phyloP scores from a whole-genome alignment of 2,329 filamentous ascomycete genomes.

The Keithomyces neogunnii region DNA sequence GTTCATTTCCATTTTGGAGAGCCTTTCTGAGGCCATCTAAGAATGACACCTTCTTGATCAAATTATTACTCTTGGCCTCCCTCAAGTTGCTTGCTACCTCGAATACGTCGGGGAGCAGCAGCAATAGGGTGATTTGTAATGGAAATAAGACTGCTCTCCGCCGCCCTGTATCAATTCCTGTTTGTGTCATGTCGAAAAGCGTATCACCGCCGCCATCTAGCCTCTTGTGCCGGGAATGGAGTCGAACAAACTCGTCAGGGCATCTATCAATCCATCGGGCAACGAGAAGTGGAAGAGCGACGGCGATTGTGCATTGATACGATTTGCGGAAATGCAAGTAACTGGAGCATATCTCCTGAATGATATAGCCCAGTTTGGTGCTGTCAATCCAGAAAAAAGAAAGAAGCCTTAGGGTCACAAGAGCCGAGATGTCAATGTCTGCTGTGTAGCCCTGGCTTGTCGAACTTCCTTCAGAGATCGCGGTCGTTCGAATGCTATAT shows the following conservation, averaged over 20 bases:
- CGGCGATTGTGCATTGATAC: constrained; percentile 55
- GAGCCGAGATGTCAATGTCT: constrained; percentile 43
- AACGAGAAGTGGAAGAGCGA: constrained; percentile 54
- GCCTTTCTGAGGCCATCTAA: constrained; percentile 55
- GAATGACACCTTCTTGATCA: constrained; percentile 59
- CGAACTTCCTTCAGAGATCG: constrained; percentile 28
- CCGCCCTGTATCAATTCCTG: constrained; percentile 48
- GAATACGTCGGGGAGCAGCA: constrained; percentile 60
- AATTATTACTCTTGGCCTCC: constrained; percentile 52
- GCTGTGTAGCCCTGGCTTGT: constrained; percentile 25
- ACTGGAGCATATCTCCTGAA: constrained; percentile 58
- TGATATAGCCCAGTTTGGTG: constrained; percentile 50
- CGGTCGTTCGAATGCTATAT: constrained; percentile 38
- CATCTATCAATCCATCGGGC: constrained; percentile 58
- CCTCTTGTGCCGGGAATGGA: constrained; percentile 52
- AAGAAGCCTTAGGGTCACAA: constrained; percentile 50
- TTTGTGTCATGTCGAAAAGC: constrained; percentile 60
- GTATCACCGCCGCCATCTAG: constrained; percentile 60
- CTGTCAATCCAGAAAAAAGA: constrained; percentile 58
- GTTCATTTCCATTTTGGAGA: constrained; percentile 55
- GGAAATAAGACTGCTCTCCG: constrained; percentile 50
- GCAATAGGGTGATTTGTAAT: constrained; percentile 53
- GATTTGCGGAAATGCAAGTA: constrained; percentile 58
- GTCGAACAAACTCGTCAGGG: constrained; percentile 54
- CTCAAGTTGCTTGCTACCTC: constrained; percentile 60